Conservation (phyloP, 73 alveolate species). For the Breviolum minutum region DNA sequence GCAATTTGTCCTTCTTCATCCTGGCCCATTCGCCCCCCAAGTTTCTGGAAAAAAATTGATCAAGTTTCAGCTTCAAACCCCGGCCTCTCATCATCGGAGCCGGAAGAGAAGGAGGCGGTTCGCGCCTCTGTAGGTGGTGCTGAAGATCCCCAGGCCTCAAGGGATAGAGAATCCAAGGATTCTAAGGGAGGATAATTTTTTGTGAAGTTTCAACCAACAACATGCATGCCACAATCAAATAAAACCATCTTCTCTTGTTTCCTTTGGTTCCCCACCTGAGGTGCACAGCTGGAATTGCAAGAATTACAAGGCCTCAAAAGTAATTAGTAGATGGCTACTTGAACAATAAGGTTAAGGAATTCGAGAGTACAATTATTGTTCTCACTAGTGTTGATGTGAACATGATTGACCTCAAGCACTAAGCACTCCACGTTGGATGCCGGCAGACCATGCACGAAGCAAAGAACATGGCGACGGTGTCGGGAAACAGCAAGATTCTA, state of each 20-base stretch:
- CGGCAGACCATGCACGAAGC: constrained; percentile 88
- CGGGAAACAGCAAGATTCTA: not conserved
- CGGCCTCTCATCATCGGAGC: constrained; percentile 80
- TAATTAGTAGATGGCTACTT: not conserved
- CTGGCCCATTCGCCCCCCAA: too few species aligned
- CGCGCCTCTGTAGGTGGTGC: constrained; percentile 86
- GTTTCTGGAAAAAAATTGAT: too few species aligned
- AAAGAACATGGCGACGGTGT: constrained; percentile 13
- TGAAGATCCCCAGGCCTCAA: constrained; percentile 82
- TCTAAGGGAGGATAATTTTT: not conserved
- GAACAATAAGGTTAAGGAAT: too few species aligned
- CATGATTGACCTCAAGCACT: not conserved
- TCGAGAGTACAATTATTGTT: too few species aligned
- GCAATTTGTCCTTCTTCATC: constrained; percentile 72
- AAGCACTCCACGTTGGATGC: constrained; percentile 29
- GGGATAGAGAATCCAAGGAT: not conserved
- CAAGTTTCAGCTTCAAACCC: too few species aligned
- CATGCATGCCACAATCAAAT: not conserved
- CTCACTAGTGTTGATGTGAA: too few species aligned
- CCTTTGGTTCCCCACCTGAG: constrained; percentile 6
- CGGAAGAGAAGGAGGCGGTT: constrained; percentile 77
- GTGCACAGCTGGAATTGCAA: constrained; percentile 69
- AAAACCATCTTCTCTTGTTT: not conserved
- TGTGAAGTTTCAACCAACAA: not conserved
- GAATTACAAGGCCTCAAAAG: constrained; percentile 60